Percentiles rank a stretch among this genome's conserved stretches.
These are phyloP conservation scores for Prunus mira DNA, from an alignment of 306 rosid genomes.

Conservation along the genomic window DNA sequence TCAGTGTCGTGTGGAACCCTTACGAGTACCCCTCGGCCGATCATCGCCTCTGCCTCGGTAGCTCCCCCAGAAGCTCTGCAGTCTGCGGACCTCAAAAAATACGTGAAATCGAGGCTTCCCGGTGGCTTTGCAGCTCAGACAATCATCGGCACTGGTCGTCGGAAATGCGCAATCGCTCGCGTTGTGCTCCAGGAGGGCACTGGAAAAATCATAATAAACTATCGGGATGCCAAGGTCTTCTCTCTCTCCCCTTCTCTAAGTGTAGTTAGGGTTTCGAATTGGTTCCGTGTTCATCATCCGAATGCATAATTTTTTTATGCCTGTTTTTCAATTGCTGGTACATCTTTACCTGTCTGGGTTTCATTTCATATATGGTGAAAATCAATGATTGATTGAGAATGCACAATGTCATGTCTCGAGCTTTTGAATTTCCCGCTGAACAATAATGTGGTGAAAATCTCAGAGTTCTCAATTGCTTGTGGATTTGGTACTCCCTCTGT, in stretches of 20 bases:
- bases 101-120: slow-evolving; percentile 82
- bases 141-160: slow-evolving; percentile 77
- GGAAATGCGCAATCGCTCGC: slow-evolving; percentile 79
- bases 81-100: slow-evolving; percentile 54
- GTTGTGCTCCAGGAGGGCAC: slow-evolving; percentile 90
- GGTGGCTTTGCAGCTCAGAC: slow-evolving; percentile 97
- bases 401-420: too few relatives aligned
- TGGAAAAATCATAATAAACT: slow-evolving; percentile 84
- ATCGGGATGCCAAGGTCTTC: slow-evolving; percentile 82
- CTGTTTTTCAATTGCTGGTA: neutral
- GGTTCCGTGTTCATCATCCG: neutral
- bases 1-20: slow-evolving; percentile 23
- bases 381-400: too few relatives aligned
- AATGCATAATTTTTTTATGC: neutral
- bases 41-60: slow-evolving; percentile 46
- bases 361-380: too few relatives aligned
- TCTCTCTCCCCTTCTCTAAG: neutral
- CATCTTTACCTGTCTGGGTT: too few relatives aligned
- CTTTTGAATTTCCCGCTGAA: too few relatives aligned
- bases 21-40: slow-evolving; percentile 30
- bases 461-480: too few relatives aligned
- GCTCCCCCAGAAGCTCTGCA: slow-evolving; percentile 48
- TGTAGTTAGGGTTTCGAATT: neutral
- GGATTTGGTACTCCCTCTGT: too few relatives aligned
- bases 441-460: too few relatives aligned